A percentile compares a stretch with the other conserved stretches of the same genome.
Evolutionary conservation across 805 yeast genomes (phyloP).

Genomic region (Barnettozyma sucrosica): DNA sequence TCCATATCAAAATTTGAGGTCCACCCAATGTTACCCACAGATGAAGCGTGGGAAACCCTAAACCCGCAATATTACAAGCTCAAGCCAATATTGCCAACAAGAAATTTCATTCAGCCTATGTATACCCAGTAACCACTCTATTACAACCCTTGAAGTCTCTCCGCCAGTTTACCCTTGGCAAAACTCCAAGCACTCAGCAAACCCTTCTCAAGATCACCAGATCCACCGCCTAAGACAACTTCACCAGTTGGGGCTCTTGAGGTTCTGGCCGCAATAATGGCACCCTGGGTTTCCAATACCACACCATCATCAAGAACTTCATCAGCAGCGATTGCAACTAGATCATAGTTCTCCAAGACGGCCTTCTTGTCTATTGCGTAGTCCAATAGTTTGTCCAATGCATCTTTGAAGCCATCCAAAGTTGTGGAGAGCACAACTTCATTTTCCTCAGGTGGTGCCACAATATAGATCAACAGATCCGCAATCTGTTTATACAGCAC

Average conservation of each 20-base stretch:
- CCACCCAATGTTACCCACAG: no score
- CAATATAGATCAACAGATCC: constrained; percentile 66
- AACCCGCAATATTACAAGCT: not conserved
- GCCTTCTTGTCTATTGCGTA: constrained; percentile 69
- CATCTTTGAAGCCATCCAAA: constrained; percentile 71
- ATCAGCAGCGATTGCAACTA: constrained; percentile 80
- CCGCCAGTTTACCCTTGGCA: constrained; percentile 68
- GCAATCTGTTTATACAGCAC: constrained; percentile 83
- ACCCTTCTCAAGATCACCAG: constrained; percentile 70
- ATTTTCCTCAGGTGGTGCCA: constrained; percentile 77
- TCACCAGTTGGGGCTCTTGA: constrained; percentile 81
- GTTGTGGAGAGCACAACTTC: constrained; percentile 75
- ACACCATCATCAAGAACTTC: constrained; percentile 93
- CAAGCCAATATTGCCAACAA: not conserved
- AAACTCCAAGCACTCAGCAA: constrained; percentile 81
- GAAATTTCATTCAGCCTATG: not conserved
- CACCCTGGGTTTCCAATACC: constrained; percentile 83
- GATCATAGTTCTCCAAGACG: constrained; percentile 76
- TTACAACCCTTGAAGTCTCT: constrained; percentile 39
- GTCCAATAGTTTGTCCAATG: constrained; percentile 69
- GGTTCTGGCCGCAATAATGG: constrained; percentile 82
- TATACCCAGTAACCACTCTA: not conserved
- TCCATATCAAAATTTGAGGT: no score
- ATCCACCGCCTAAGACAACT: constrained; percentile 46
- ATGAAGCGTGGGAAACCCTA: no score